These are phyloP conservation scores for Medicago truncatula DNA, from an alignment of 306 rosid species.

Conservation along the genomic window DNA sequence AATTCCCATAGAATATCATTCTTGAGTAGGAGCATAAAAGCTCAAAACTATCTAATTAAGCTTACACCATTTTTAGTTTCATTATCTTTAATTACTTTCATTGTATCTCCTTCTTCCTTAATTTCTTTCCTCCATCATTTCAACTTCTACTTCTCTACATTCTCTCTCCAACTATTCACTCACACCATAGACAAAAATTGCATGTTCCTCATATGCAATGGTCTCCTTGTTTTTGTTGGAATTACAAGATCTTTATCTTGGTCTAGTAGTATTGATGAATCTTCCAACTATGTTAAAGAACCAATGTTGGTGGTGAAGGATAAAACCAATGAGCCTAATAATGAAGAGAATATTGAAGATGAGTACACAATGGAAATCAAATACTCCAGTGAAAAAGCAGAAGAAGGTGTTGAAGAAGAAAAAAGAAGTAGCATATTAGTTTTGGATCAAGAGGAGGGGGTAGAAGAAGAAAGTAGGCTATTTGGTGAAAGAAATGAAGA, in stretches of 20 bases:
- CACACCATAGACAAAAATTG: conserved; percentile 73
- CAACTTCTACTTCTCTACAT: conserved; percentile 56
- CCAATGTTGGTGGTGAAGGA: background rate
- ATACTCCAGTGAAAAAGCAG: conserved; percentile 6
- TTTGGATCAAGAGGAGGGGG: conserved; percentile 32
- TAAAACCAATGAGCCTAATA: background rate
- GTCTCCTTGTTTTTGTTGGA: conserved; percentile 71
- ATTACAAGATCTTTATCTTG: conserved; percentile 47
- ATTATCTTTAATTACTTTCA: conserved; percentile 54
- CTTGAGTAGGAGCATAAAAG: conserved; percentile 30
- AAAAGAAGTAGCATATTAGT: conserved; percentile 4
- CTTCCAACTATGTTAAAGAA: conserved; percentile 17
- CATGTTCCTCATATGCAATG: conserved; percentile 73
- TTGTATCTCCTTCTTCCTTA: conserved; percentile 50
- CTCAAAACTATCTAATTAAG: conserved; percentile 47
- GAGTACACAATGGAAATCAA: background rate
- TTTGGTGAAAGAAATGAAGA: conserved; percentile 28
- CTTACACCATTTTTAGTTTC: conserved; percentile 52
- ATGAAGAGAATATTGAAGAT: conserved; percentile 26
- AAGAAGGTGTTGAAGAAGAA: conserved; percentile 30
- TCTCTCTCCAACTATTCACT: conserved; percentile 54
- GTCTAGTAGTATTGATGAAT: conserved; percentile 36
- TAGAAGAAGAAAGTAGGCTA: conserved; percentile 28
- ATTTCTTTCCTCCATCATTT: conserved; percentile 47
- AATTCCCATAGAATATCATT: conserved; percentile 39